Conservation (phyloP, 2,329 filamentous ascomycete genomes). For the Paraconiothyrium sp. region DNA sequence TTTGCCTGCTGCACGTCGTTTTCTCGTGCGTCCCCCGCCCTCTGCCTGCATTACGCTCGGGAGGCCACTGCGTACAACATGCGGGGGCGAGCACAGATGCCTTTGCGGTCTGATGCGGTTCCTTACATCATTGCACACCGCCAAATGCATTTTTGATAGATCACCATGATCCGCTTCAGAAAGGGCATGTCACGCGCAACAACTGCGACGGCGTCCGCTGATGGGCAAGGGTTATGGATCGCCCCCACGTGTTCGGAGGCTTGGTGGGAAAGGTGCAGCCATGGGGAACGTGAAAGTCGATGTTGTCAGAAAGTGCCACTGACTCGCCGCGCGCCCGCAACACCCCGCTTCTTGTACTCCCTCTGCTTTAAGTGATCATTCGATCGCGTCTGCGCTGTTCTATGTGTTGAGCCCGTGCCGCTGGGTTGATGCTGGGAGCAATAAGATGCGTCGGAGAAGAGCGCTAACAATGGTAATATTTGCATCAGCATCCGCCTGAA, state of each 20-base stretch:
- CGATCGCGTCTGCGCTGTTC: neutral
- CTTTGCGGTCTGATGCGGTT: neutral
- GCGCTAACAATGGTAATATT: neutral
- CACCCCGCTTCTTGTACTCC: conserved; percentile 7
- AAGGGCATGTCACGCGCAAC: conserved; percentile 4
- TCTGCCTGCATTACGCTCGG: neutral
- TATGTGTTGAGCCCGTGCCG: neutral
- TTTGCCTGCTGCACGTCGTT: conserved; percentile 1
- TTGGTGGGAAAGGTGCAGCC: neutral
- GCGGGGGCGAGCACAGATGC: neutral
- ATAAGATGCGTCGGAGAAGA: neutral
- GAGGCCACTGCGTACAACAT: neutral
- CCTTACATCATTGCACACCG: conserved; percentile 7
- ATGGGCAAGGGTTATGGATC: neutral
- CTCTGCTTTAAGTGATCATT: neutral
- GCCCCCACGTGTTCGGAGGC: conserved; percentile 19
- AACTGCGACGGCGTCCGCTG: neutral
- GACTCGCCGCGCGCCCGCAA: neutral
- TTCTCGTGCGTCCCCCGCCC: conserved; percentile 12
- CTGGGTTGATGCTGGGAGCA: conserved; percentile 13
- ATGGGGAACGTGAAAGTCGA: conserved; percentile 10
- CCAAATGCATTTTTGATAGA: neutral
- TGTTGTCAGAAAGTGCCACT: neutral
- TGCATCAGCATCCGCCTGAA: neutral
- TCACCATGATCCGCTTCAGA: neutral